Conservation (phyloP, 768 basidiomycete species). For the Brasilioporus rufonigricans region DNA sequence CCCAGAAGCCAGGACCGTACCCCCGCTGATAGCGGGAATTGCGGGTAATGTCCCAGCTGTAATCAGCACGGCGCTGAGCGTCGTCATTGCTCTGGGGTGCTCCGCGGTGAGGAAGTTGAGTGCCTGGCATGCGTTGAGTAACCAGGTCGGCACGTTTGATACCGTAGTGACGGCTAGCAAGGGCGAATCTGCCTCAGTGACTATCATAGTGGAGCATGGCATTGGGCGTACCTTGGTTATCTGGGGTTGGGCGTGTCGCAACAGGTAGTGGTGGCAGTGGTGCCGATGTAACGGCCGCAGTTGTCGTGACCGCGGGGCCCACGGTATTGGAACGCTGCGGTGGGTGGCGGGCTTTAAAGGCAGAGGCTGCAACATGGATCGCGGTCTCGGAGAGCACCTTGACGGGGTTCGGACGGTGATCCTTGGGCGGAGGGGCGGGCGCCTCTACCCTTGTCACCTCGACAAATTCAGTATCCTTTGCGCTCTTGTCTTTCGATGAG, state of each 20-base stretch:
- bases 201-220: not conserved
- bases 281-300: conserved; percentile 4
- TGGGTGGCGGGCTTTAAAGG: conserved; percentile 25
- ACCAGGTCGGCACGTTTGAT: conserved; percentile 69
- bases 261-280: conserved; percentile 20
- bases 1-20: conserved; percentile 67
- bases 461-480: conserved; percentile 35
- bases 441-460: conserved; percentile 26
- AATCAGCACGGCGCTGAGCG: conserved; percentile 74
- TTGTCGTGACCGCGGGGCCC: conserved; percentile 25
- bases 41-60: conserved; percentile 74
- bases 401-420: conserved; percentile 33
- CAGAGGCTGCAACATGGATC: conserved; percentile 28
- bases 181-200: not conserved
- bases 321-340: conserved; percentile 32
- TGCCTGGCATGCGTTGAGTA: conserved; percentile 73
- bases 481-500: conserved; percentile 32
- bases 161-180: conserved; percentile 40
- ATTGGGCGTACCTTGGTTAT: conserved; percentile 18
- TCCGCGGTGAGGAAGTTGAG: conserved; percentile 72
- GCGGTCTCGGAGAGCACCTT: conserved; percentile 34
- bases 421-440: conserved; percentile 29
- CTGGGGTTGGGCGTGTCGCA: conserved; percentile 7
- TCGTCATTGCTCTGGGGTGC: conserved; percentile 73
- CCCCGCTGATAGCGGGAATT: conserved; percentile 68